Percentiles rank a stretch among this genome's conserved stretches.
These are phyloP conservation scores for Hyphopichia homilentoma DNA, from an alignment of 805 yeast species.

Conservation along the genomic window DNA sequence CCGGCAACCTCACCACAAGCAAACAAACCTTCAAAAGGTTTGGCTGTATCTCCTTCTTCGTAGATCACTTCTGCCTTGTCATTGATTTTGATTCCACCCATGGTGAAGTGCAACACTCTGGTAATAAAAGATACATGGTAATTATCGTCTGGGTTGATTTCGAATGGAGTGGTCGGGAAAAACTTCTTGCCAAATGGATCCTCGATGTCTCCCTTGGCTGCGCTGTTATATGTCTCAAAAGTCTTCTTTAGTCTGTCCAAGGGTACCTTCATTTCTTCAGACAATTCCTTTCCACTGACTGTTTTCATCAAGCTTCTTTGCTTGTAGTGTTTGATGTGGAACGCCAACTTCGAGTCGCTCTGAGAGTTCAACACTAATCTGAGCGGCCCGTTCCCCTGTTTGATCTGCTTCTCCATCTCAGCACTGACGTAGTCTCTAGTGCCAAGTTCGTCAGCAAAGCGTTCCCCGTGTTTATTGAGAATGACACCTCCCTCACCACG, in stretches of 20 bases:
- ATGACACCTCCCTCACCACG: slow-evolving; percentile 66
- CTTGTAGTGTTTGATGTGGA: slow-evolving; percentile 55
- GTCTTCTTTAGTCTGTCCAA: slow-evolving; percentile 29
- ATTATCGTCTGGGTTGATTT: slow-evolving; percentile 23
- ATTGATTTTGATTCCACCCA: slow-evolving; percentile 66
- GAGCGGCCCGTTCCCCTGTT: slow-evolving; percentile 42
- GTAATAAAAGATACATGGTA: slow-evolving; percentile 54
- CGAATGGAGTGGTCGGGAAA: slow-evolving; percentile 47
- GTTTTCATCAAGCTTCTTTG: slow-evolving; percentile 53
- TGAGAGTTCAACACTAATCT: slow-evolving; percentile 47
- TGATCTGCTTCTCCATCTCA: slow-evolving; percentile 45
- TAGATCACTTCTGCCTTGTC: slow-evolving; percentile 42
- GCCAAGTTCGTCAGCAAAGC: slow-evolving; percentile 60
- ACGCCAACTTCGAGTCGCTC: slow-evolving; percentile 42
- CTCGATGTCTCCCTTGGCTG: slow-evolving; percentile 38
- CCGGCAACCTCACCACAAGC: slow-evolving; percentile 46
- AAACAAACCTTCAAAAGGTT: slow-evolving; percentile 32
- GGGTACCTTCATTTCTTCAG: slow-evolving; percentile 24
- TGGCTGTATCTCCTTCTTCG: slow-evolving; percentile 15
- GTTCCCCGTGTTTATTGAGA: slow-evolving; percentile 46
- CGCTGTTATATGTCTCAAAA: slow-evolving; percentile 38
- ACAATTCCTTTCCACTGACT: slow-evolving; percentile 41
- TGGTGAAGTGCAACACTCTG: slow-evolving; percentile 61
- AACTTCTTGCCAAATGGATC: slow-evolving; percentile 45
- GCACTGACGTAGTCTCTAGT: slow-evolving; percentile 60